Evolutionary conservation across 2,329 filamentous ascomycete species (phyloP).

Genomic region (Fusarium brachygibbosum): DNA sequence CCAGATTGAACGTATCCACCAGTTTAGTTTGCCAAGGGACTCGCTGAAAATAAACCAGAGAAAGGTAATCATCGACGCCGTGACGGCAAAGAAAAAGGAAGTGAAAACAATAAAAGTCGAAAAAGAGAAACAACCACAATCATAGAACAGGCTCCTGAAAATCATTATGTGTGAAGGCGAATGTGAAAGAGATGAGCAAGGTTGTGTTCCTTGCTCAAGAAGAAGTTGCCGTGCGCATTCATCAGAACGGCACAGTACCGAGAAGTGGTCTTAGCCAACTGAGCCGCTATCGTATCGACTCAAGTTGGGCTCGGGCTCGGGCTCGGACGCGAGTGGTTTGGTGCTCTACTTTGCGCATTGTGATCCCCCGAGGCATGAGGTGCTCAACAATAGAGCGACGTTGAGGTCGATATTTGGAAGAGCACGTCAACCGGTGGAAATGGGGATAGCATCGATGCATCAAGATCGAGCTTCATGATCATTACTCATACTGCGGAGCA

Average conservation of each 20-base stretch:
- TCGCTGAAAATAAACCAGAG: slow-evolving; percentile 40
- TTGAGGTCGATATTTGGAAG: slow-evolving; percentile 16
- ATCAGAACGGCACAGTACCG: slow-evolving; percentile 25
- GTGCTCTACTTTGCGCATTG: slow-evolving; percentile 33
- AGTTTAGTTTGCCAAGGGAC: slow-evolving; percentile 43
- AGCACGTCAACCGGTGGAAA: slow-evolving; percentile 37
- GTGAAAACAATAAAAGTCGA: slow-evolving; percentile 12
- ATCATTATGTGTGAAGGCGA: slow-evolving; percentile 45
- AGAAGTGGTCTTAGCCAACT: slow-evolving; percentile 13
- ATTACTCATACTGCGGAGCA: slow-evolving; percentile 11
- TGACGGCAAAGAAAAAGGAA: slow-evolving; percentile 41
- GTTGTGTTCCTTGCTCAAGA: slow-evolving; percentile 12
- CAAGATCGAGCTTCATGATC: slow-evolving; percentile 24
- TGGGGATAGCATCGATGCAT: slow-evolving; percentile 28
- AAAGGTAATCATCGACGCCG: slow-evolving; percentile 39
- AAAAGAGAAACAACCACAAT: slow-evolving; percentile 29
- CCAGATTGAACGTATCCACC: slow-evolving; percentile 43
- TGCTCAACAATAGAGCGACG: slow-evolving; percentile 17
- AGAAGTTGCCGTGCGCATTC: slow-evolving; percentile 12
- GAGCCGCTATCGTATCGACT: slow-evolving; percentile 27
- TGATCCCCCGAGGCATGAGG: slow-evolving; percentile 34
- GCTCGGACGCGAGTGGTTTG: slow-evolving; percentile 34
- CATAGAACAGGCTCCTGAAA: slow-evolving; percentile 38
- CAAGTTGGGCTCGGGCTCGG: slow-evolving; percentile 31
- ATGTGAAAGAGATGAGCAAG: slow-evolving; percentile 19